Percentiles rank a stretch among this genome's conserved stretches.
phyloP scores from a whole-genome alignment of 495 filamentous ascomycete genomes.

The Aspergillus panamensis region DNA sequence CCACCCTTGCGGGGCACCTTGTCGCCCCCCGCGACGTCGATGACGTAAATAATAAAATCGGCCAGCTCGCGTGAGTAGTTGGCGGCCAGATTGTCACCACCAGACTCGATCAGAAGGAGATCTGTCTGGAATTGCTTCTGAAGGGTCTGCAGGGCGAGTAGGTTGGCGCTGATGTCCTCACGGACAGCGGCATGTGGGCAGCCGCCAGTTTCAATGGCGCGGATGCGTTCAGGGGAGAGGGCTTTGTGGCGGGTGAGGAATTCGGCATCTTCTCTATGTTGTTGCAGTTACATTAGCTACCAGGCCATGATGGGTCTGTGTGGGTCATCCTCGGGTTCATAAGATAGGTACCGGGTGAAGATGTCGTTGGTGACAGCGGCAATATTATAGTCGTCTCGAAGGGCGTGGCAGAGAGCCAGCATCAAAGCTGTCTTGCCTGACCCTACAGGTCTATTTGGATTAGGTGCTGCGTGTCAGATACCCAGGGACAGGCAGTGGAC shows the following conservation, averaged over 20 bases:
- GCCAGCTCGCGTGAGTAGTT: constrained; percentile 94
- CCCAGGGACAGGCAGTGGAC: constrained; percentile 26
- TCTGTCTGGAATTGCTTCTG: constrained; percentile 70
- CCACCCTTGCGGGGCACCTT: constrained; percentile 96
- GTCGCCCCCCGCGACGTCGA: constrained; percentile 95
- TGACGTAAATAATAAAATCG: constrained; percentile 97
- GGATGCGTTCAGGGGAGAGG: constrained; percentile 76
- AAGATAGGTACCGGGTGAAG: constrained; percentile 58
- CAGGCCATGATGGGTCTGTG: no score
- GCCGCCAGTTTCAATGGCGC: constrained; percentile 95
- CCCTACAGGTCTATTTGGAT: constrained; percentile 72
- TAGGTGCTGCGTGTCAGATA: background rate
- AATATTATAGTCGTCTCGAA: constrained; percentile 75
- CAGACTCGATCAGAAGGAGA: constrained; percentile 86
- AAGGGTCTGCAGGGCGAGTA: constrained; percentile 83
- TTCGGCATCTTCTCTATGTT: constrained; percentile 81
- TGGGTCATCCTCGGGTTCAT: no score
- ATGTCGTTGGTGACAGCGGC: constrained; percentile 99
- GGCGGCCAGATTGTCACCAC: constrained; percentile 93
- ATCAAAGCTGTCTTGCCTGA: constrained; percentile 97
- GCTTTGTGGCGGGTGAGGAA: constrained; percentile 87
- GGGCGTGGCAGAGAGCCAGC: constrained; percentile 78
- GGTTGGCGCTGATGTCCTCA: constrained; percentile 93
- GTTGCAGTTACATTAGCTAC: background rate
- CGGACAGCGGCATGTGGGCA: constrained; percentile 97